phyloP scores from a whole-genome alignment of 2,329 filamentous ascomycete genomes.

The Fusarium burgessii region DNA sequence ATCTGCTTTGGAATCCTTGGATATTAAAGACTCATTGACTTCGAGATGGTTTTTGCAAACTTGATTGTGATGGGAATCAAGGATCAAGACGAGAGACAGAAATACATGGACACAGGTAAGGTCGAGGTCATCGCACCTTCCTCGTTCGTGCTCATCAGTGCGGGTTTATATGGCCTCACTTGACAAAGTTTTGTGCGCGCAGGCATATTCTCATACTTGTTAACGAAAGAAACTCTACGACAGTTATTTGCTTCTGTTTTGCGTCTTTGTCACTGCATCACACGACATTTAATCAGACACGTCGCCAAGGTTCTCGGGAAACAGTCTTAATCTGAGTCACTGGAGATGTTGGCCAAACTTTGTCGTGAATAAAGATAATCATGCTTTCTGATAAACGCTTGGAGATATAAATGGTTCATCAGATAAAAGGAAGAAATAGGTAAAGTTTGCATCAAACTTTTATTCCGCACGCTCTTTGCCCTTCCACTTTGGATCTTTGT shows the following conservation, averaged over 20 bases:
- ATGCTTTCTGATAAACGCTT: neutral
- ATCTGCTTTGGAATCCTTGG: neutral
- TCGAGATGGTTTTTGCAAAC: neutral
- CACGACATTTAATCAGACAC: neutral
- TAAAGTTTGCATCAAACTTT: neutral
- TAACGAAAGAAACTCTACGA: neutral
- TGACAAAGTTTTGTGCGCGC: neutral
- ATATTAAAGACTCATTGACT: neutral
- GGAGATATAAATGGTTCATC: too few relatives aligned
- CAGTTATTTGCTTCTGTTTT: constrained; percentile 12
- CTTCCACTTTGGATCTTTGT: neutral
- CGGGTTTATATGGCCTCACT: too few relatives aligned
- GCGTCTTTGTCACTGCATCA: constrained; percentile 16
- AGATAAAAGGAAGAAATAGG: too few relatives aligned
- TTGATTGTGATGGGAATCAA: too few relatives aligned
- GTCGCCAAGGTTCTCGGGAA: neutral
- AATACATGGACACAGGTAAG: neutral
- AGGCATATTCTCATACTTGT: neutral
- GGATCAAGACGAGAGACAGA: neutral
- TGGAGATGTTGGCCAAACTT: neutral
- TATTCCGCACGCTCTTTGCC: neutral
- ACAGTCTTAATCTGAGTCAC: neutral
- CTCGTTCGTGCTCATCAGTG: neutral
- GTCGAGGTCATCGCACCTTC: neutral
- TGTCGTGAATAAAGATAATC: neutral